Evolutionary conservation across 2,329 filamentous ascomycete species (phyloP).

Genomic region (Sarocladium brachiariae): DNA sequence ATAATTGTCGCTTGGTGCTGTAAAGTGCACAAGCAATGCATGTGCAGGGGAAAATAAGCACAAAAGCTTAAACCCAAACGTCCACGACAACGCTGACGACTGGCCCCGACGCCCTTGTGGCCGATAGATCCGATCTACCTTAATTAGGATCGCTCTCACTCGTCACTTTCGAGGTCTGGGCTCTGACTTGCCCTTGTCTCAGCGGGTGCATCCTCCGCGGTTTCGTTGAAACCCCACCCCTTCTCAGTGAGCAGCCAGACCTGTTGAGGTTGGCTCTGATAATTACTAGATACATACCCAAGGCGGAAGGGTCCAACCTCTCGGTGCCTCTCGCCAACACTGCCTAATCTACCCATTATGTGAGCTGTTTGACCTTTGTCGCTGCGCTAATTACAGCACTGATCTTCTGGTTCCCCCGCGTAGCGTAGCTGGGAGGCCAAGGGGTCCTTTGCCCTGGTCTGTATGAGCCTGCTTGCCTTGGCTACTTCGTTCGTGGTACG

Average conservation of each 20-base stretch:
- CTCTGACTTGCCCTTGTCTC: constrained; percentile 6
- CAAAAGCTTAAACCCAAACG: constrained; percentile 10
- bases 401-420: constrained; percentile 1
- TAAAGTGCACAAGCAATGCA: background rate
- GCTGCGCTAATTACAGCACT: background rate
- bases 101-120: constrained; percentile 5
- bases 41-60: constrained; percentile 6
- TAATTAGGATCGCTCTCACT: constrained; percentile 10
- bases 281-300: background rate
- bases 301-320: background rate
- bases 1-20: too few species aligned
- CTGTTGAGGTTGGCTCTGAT: background rate
- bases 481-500: constrained; percentile 6
- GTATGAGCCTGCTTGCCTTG: constrained; percentile 4
- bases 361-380: too few species aligned
- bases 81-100: constrained; percentile 9
- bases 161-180: constrained; percentile 7
- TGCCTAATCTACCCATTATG: too few species aligned
- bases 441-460: background rate
- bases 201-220: constrained; percentile 7
- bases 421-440: background rate
- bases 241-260: background rate
- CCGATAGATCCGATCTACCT: constrained; percentile 10
- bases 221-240: constrained; percentile 1
- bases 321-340: background rate